Conservation (phyloP, 257 asterid genomes). For the Primulina huaijiensis region DNA sequence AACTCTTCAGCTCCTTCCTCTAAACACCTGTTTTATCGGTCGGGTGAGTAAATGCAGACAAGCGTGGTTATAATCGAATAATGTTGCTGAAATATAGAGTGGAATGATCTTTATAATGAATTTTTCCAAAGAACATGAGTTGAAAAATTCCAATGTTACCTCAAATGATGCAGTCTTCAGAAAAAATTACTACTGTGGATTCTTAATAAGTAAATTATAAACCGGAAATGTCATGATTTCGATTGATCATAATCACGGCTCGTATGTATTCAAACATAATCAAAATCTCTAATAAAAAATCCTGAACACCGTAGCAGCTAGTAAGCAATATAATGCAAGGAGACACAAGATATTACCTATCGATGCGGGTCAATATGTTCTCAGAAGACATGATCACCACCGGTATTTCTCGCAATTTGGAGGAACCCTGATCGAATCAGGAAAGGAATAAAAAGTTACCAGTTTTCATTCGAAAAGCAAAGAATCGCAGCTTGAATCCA, state of each 20-base stretch:
- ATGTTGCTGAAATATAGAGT: too few species aligned
- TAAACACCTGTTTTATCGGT: slow-evolving; percentile 43
- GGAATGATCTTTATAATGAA: too few species aligned
- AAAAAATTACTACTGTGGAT: not conserved
- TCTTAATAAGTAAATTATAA: not conserved
- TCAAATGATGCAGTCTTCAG: not conserved
- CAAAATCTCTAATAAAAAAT: too few species aligned
- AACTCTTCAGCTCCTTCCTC: slow-evolving; percentile 91
- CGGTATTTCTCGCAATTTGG: slow-evolving; percentile 61
- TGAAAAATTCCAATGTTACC: too few species aligned
- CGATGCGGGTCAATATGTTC: slow-evolving; percentile 63
- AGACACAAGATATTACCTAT: slow-evolving; percentile 47
- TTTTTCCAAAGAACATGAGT: too few species aligned
- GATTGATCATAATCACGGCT: too few species aligned
- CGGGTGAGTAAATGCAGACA: not conserved
- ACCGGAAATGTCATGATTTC: too few species aligned
- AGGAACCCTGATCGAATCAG: slow-evolving; percentile 53
- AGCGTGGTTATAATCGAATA: too few species aligned
- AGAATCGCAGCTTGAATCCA: not conserved
- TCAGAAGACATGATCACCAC: slow-evolving; percentile 94
- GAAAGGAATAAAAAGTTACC: not conserved
- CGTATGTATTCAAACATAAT: too few species aligned
- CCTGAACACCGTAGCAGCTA: not conserved
- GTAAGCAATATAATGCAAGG: not conserved
- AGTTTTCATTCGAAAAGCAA: not conserved